phyloP scores from a whole-genome alignment of 1,139 yeast species.

The Geotrichum candidum region DNA sequence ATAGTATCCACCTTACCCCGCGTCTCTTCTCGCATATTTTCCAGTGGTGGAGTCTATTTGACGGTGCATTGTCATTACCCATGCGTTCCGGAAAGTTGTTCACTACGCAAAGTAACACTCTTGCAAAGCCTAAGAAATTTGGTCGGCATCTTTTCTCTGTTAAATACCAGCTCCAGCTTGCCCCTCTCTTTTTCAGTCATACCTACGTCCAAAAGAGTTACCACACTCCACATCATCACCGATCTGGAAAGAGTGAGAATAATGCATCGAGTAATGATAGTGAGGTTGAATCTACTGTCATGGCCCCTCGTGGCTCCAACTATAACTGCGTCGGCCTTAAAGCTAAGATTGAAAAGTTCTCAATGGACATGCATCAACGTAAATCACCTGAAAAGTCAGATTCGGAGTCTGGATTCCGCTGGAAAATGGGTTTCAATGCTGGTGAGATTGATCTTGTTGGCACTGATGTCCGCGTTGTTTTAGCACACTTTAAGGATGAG shows the following conservation, averaged over 20 bases:
- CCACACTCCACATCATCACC: background rate
- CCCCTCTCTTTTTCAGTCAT: slow-evolving; percentile 71
- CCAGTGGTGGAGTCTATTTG: slow-evolving; percentile 77
- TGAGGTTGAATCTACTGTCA: slow-evolving; percentile 24
- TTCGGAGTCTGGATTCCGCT: slow-evolving; percentile 46
- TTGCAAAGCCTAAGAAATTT: slow-evolving; percentile 49
- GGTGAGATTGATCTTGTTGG: slow-evolving; percentile 69
- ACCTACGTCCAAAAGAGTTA: slow-evolving; percentile 42
- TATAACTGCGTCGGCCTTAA: slow-evolving; percentile 73
- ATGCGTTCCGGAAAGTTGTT: slow-evolving; percentile 67
- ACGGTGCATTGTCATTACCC: slow-evolving; percentile 66
- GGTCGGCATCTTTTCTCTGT: slow-evolving; percentile 74
- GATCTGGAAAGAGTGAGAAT: background rate
- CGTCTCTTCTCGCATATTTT: slow-evolving; percentile 59
- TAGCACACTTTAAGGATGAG: slow-evolving; percentile 52
- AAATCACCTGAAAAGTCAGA: slow-evolving; percentile 58
- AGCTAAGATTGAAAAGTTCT: slow-evolving; percentile 58
- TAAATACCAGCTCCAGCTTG: slow-evolving; percentile 67
- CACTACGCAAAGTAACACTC: slow-evolving; percentile 30
- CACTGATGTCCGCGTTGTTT: slow-evolving; percentile 67
- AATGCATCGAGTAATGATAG: slow-evolving; percentile 43
- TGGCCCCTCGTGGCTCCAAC: background rate
- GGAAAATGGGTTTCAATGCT: slow-evolving; percentile 62
- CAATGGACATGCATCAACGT: slow-evolving; percentile 78
- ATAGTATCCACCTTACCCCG: slow-evolving; percentile 75